Evolutionary conservation across 352 stramenopile genomes (phyloP), one percentile per base, ranked within the genome.

Genomic region (Globisporangium orthogonon): DNA sequence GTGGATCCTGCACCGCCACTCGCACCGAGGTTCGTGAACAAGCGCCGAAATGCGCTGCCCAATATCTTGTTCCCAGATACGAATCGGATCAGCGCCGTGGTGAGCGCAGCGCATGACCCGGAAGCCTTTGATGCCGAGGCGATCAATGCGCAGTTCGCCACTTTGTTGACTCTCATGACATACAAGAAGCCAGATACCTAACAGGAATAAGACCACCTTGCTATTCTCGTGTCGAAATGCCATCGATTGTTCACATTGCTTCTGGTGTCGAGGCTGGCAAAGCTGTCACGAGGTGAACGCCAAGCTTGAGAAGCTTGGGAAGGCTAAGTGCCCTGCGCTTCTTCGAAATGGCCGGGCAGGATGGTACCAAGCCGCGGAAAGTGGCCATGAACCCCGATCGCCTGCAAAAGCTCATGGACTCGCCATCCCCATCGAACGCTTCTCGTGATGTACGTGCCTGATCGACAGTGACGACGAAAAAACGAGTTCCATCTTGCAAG

Each of bases 31-130:
- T 76, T 67, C 2, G 68, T 78, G 50, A 62, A 40, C 18, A 63
- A 58, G 4, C 72, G 78, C 33, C 69, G 83, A 18, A 57, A 73
- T 23, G 83, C 81, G 13, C 54, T 94, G 44, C 79, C 79, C 1
- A 84, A 78, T 40, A 76, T 90, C 15, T 55, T 91, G 11, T 89
- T 91, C 18, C 81, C 82, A 0, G 82, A 94, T 49, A 76, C 81
- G 9, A 58, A 63, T 4, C 79, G 84, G 0, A 79, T 94, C 57
- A 87, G 69, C 13, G 78, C 63, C 18, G 73, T 72, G 37, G 74
- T 88, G 66, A 76, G 65, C 28, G 5, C 33, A 2, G 47, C 60
- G 14, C 66, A 89, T 33, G 50, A 79, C 28, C 67, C 67, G 2
- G 81, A 91, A 57, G 69, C 53, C 9, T 91, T 89, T 43, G 81